Evolutionary conservation across 768 basidiomycete species (phyloP).

Genomic region (Boletus barrowsii): DNA sequence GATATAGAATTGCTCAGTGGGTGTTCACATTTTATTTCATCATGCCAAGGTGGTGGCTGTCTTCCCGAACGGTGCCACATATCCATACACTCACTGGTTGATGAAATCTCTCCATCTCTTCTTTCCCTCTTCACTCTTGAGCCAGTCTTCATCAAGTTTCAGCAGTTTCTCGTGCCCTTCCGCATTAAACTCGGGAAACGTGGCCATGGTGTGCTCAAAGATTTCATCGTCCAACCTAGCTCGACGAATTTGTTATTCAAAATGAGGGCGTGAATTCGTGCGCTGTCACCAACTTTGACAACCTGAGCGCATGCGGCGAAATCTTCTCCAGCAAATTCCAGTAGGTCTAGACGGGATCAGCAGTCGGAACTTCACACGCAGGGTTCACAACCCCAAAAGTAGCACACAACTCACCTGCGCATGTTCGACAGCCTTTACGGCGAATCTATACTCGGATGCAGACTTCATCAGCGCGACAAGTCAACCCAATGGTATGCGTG

Average conservation of each 20-base stretch:
- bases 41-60: not conserved
- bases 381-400: not conserved
- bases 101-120: constrained; percentile 90
- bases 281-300: constrained; percentile 66
- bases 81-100: constrained; percentile 60
- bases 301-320: constrained; percentile 65
- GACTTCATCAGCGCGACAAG: constrained; percentile 8
- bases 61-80: no score
- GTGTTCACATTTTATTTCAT: not conserved
- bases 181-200: constrained; percentile 77
- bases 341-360: constrained; percentile 63
- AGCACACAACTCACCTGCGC: constrained; percentile 66
- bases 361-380: constrained; percentile 6
- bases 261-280: not conserved
- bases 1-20: constrained; percentile 7
- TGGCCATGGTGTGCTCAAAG: constrained; percentile 65
- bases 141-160: constrained; percentile 82
- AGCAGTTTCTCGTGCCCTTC: constrained; percentile 45
- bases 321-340: constrained; percentile 90
- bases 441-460: constrained; percentile 23
- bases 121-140: constrained; percentile 89
- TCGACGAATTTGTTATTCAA: constrained; percentile 17
- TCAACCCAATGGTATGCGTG: not conserved
- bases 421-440: constrained; percentile 92
- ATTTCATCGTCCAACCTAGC: constrained; percentile 88